phyloP scores from a whole-genome alignment of 345 rosid species.

The Bruguiera parviflora region DNA sequence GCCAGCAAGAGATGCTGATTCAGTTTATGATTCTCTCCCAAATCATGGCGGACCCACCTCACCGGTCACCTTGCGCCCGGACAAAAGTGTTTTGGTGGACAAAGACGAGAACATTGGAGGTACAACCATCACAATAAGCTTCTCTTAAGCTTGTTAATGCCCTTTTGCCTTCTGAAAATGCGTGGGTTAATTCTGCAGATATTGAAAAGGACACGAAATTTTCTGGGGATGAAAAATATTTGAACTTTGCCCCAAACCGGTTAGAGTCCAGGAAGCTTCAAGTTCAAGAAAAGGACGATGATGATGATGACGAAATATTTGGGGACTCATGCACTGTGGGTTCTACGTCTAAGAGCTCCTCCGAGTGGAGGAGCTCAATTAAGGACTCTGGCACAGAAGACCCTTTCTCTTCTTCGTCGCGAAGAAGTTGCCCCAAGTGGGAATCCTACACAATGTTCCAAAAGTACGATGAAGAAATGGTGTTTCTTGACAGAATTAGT shows the following conservation, averaged over 20 bases:
- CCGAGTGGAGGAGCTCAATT: constrained; percentile 95
- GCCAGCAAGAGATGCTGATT: constrained; percentile 21
- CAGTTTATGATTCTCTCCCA: constrained; percentile 18
- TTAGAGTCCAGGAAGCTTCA: constrained; percentile 34
- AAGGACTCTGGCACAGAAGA: constrained; percentile 77
- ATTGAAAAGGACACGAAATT: constrained; percentile 17
- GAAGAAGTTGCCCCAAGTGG: constrained; percentile 95
- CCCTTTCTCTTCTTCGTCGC: constrained; percentile 88
- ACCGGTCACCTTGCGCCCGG: constrained; percentile 14
- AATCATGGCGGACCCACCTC: constrained; percentile 39
- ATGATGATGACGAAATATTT: constrained; percentile 36
- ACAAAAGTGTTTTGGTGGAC: constrained; percentile 37
- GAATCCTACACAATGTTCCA: constrained; percentile 95
- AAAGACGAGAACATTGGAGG: constrained; percentile 40
- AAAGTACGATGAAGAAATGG: constrained; percentile 96
- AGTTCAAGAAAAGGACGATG: constrained; percentile 37
- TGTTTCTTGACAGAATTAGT: constrained; percentile 69
- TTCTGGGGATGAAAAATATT: constrained; percentile 29
- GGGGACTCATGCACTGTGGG: constrained; percentile 85
- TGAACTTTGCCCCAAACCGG: constrained; percentile 26
- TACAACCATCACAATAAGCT: constrained; percentile 11
- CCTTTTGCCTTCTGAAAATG: no score
- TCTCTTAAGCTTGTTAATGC: not conserved
- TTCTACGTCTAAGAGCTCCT: constrained; percentile 96
- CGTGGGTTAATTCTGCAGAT: not conserved